Conservation (phyloP, 176 grass and related monocot genomes). For the Luzula sylvatica region DNA sequence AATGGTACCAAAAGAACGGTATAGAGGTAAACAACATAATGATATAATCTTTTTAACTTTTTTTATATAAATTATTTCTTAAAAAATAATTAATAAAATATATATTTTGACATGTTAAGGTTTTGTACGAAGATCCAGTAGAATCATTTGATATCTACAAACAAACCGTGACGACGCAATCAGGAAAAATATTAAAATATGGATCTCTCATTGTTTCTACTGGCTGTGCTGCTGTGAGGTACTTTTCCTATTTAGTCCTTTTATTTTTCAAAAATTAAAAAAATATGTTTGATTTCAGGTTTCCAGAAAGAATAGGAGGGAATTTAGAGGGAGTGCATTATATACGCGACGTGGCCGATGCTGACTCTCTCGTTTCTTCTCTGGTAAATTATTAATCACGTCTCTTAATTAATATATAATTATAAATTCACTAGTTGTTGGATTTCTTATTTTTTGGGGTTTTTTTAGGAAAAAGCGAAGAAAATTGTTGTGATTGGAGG, state of each 20-base stretch:
- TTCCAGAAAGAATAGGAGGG: constrained; percentile 86
- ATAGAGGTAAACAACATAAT: constrained; percentile 53
- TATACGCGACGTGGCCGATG: constrained; percentile 77
- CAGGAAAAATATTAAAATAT: constrained; percentile 81
- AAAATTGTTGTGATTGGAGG: constrained; percentile 83
- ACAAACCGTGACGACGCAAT: constrained; percentile 70
- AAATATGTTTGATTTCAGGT: constrained; percentile 30
- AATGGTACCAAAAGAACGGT: constrained; percentile 84
- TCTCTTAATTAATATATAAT: not conserved
- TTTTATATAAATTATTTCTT: not conserved
- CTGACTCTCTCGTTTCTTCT: constrained; percentile 82
- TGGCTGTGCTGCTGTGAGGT: constrained; percentile 64
- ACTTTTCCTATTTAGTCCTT: constrained; percentile 18
- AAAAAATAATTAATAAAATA: constrained; percentile 8
- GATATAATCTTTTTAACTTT: constrained; percentile 5
- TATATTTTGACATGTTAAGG: constrained; percentile 24
- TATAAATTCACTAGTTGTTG: constrained; percentile 4
- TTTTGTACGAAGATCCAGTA: constrained; percentile 84
- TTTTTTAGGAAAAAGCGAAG: constrained; percentile 59
- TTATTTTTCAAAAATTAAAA: too few relatives aligned
- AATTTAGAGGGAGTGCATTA: constrained; percentile 77
- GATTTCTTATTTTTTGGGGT: constrained; percentile 4
- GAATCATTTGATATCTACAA: constrained; percentile 69
- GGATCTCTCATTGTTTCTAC: constrained; percentile 93
- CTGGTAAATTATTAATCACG: constrained; percentile 43